Base-by-base conservation (phyloP, 306 rosid species). In the Medicago arabica region DNA sequence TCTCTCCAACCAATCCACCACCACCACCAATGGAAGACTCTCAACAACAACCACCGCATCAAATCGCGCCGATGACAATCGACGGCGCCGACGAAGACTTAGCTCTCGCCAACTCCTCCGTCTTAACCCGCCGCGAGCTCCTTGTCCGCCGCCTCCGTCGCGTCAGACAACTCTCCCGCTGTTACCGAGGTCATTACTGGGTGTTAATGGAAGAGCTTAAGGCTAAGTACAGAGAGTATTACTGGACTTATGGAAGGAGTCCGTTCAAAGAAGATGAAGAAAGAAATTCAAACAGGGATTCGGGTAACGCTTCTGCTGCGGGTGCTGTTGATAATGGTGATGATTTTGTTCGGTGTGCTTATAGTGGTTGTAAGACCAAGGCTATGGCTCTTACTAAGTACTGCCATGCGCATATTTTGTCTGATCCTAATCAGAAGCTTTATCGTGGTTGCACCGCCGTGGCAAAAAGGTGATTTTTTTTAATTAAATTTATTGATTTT, bases 191-290 rank as follows among this genome's bases (percentile, higher is more conserved):
- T 21, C 83, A 77, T 74, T 89, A 91, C 53, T 91, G 96, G 98
- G 89, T 86, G 14, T 74, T 93, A 1, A 86, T 89, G 93, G 91
- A 87, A 71, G 88, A 88, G 0, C 57, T 91, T 13, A 86, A 74
- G 82, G 47, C 77, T 17, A 83, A 81, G 75, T 78, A 82, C 84
- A 74, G 83, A 60, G 86, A 89, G 3, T 93, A 89, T 63, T 89
- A 78, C 66, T 91, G 98, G 97, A 81, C 81, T 9, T 85, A 83
- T 47, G 98, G 97, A 0, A 88, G 76, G 78, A 89, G 90, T 71
- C 97, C 98, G 53, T 88, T 86, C 83, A 83, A 85, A 54, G 90
- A 80, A 34, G 90, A 80, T 16, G 91, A 79, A 1, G 75, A 72
- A 7, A 34, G 38, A 34, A 17, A 13, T 19, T 49, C 67, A 28